Evolutionary conservation across 371 early-diverging fungal species (phyloP).

Genomic region (Thermomucor indicae-seudaticae): DNA sequence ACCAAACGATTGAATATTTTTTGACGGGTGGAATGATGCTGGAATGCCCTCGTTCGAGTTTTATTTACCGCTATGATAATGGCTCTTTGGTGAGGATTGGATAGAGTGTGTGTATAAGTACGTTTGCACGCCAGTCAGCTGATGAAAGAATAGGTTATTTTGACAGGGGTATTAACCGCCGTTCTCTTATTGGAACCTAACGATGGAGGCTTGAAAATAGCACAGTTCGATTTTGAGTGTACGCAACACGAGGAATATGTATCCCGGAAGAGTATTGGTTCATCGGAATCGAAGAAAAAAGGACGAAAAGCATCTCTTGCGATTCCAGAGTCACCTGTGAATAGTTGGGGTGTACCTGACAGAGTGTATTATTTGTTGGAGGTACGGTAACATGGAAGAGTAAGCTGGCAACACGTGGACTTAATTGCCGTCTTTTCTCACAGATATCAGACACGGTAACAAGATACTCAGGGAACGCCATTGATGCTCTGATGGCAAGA

Average conservation of each 20-base stretch:
- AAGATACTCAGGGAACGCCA: too few species aligned
- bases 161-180: conserved; percentile 29
- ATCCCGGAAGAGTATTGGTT: conserved; percentile 8
- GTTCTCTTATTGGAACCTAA: conserved; percentile 17
- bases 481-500: too few species aligned
- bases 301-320: conserved; percentile 16
- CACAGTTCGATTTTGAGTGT: conserved; percentile 29
- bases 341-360: conserved; percentile 42
- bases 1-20: conserved; percentile 39
- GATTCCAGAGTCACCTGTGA: conserved; percentile 30
- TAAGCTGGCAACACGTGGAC: too few species aligned
- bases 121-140: too few species aligned
- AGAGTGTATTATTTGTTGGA: too few species aligned
- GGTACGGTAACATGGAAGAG: too few species aligned
- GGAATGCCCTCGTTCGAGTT: conserved; percentile 36
- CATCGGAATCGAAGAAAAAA: conserved; percentile 5
- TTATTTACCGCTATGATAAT: conserved; percentile 31
- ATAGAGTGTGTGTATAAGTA: too few species aligned
- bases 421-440: too few species aligned
- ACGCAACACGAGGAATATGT: conserved; percentile 34
- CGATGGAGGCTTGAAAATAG: conserved; percentile 29
- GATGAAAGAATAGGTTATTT: conserved; percentile 16
- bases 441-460: too few species aligned
- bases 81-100: conserved; percentile 24
- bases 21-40: conserved; percentile 30